Percentiles rank a stretch among this genome's conserved stretches.
phyloP scores from a whole-genome alignment of 2,329 filamentous ascomycete species.

The Neonectria coccinea region DNA sequence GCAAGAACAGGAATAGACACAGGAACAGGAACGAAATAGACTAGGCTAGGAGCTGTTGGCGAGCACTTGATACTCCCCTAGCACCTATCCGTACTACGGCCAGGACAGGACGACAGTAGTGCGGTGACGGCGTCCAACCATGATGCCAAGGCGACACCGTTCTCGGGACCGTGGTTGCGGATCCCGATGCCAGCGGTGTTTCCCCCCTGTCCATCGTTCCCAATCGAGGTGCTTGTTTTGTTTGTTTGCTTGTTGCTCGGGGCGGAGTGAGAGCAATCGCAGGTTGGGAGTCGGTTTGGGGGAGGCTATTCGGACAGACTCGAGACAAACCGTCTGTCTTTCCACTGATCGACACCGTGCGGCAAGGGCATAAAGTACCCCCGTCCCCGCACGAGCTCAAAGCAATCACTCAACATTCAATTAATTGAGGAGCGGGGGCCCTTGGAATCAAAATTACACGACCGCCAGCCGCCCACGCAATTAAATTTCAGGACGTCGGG shows the following conservation, averaged over 20 bases:
- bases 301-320: neutral
- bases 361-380: constrained; percentile 7
- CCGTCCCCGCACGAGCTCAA: constrained; percentile 19
- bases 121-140: constrained; percentile 26
- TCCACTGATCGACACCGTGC: constrained; percentile 6
- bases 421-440: constrained; percentile 14
- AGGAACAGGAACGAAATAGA: neutral
- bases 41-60: neutral
- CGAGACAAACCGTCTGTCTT: neutral
- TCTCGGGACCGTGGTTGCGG: constrained; percentile 20
- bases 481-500: constrained; percentile 46
- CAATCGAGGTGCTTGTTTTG: neutral
- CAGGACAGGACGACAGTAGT: constrained; percentile 8
- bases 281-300: neutral
- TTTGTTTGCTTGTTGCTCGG: neutral
- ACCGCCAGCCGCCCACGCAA: constrained; percentile 37
- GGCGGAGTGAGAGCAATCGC: neutral
- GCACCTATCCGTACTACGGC: constrained; percentile 1
- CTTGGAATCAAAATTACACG: constrained; percentile 34
- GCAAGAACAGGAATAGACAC: neutral
- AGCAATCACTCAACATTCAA: constrained; percentile 18
- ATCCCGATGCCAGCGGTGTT: constrained; percentile 21
- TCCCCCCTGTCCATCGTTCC: constrained; percentile 1
- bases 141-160: constrained; percentile 20
- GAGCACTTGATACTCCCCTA: constrained; percentile 1